Evolutionary conservation across 2,329 filamentous ascomycete species (phyloP), one percentile per base, ranked within the genome.

Genomic region (Diaporthe caulivora): DNA sequence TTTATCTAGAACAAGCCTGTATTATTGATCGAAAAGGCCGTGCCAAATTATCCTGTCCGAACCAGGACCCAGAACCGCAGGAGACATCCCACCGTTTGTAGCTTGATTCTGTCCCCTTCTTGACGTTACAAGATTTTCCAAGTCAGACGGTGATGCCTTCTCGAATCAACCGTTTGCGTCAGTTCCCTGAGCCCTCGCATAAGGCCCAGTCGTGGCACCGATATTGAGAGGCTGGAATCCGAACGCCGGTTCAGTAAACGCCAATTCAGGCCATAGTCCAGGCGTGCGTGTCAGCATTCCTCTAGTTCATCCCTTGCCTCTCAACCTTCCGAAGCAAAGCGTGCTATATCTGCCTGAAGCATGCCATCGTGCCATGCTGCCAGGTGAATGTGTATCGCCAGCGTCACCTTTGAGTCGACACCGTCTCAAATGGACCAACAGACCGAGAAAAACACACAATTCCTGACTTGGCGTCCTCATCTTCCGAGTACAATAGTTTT

Each of bases 1-100:
- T 73, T 71, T 57, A 64, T 71, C 34, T 71, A 75, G 69, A 74
- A 51, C 42, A 49, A 67, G 47, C 69, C 31, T 71, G 67, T 71
- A 72, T 57, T 68, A 73, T 73, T 71, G 42, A 51, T 54, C 26
- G 57, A 58, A 51, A 60, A 54, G n/a, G 47, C 47, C 49, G 15
- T 60, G 58, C 37, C 51, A 55, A 72, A 29, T 40, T 58, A 49
- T 74, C 15, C 47, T 53, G n/a, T 40, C 21, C 24, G 13, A 26
- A 40, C 29, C n/a, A 37, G 62, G 24, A 53, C 47, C 29, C n/a
- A 37, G 62, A 34, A 53, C 47, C 34, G 47, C 17, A 40, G 62
- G 21, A 37, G n/a, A 53, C 47, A 15, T 53, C 4, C n/a, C 15
- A 6, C 34, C 24, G 21, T 67, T 40, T 9, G 4, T 9, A 49